These are phyloP conservation scores for Trichomonascus vanleenenianus DNA, from an alignment of 805 yeast genomes.

Conservation along the genomic window DNA sequence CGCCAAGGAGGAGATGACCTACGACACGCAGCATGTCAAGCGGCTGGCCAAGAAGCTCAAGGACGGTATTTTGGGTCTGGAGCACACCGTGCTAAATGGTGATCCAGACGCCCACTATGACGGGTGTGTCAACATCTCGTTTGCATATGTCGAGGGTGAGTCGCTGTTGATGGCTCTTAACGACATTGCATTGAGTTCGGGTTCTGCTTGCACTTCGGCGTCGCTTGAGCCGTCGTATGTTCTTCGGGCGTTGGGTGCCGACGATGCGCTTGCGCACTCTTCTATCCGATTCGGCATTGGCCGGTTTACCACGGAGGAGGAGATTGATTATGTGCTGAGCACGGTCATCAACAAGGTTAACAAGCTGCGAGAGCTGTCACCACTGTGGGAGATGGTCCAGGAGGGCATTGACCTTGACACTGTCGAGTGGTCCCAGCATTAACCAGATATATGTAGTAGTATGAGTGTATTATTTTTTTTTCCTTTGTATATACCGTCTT, in stretches of 20 bases:
- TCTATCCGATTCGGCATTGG: conserved; percentile 96
- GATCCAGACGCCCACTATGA: conserved; percentile 66
- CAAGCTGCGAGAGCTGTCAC: conserved; percentile 85
- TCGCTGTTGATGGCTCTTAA: conserved; percentile 94
- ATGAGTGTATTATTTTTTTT: not conserved
- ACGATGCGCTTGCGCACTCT: conserved; percentile 97
- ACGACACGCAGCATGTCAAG: conserved; percentile 64
- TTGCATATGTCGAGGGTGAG: conserved; percentile 97
- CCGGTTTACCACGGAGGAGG: conserved; percentile 93
- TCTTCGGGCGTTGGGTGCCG: conserved; percentile 93
- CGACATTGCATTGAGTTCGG: conserved; percentile 92
- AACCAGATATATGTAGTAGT: conserved; percentile 7
- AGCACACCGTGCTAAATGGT: conserved; percentile 88
- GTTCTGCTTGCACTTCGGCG: conserved; percentile 98
- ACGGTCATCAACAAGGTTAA: conserved; percentile 87
- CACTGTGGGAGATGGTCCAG: conserved; percentile 99
- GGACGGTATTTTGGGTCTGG: conserved; percentile 66
- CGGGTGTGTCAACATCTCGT: conserved; percentile 94
- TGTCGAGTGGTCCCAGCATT: conserved; percentile 98
- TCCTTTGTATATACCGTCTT: not conserved
- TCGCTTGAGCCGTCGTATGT: conserved; percentile 97
- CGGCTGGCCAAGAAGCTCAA: conserved; percentile 66
- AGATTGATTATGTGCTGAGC: conserved; percentile 84
- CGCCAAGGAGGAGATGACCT: conserved; percentile 62
- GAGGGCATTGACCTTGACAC: conserved; percentile 92